These are phyloP conservation scores for Cyclostephanos invisitatus DNA, from an alignment of 108 stramenopile genomes.

Conservation along the genomic window DNA sequence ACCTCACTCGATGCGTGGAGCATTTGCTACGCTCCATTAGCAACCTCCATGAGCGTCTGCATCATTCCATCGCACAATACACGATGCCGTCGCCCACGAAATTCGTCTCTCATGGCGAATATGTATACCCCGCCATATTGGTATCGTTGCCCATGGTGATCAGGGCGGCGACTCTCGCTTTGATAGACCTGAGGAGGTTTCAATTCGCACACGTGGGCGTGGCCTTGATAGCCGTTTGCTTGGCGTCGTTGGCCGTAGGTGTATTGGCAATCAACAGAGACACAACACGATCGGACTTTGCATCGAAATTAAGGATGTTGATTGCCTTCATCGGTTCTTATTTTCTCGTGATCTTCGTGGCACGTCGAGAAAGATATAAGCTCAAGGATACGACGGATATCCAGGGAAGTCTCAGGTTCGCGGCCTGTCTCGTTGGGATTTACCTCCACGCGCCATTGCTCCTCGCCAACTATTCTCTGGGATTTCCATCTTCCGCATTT, in stretches of 20 bases:
- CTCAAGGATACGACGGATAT: background rate
- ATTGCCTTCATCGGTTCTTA: background rate
- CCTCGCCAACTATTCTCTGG: constrained; percentile 71
- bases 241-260: constrained; percentile 18
- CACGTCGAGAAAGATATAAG: background rate
- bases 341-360: background rate
- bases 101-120: constrained; percentile 88
- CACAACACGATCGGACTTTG: background rate
- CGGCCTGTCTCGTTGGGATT: constrained; percentile 60
- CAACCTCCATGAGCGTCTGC: constrained; percentile 88
- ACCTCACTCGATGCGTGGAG: constrained; percentile 62
- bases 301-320: background rate
- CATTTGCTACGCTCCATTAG: constrained; percentile 65
- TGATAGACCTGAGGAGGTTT: constrained; percentile 56
- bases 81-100: constrained; percentile 63
- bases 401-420: constrained; percentile 57
- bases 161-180: constrained; percentile 58
- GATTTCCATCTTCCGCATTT: constrained; percentile 69
- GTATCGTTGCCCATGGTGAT: constrained; percentile 73
- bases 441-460: constrained; percentile 76
- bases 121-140: constrained; percentile 73
- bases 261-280: background rate
- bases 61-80: constrained; percentile 82
- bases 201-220: constrained; percentile 40
- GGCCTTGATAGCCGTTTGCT: constrained; percentile 22